Base-by-base conservation (phyloP, 306 rosid genomes). In the Quercus parvula region DNA sequence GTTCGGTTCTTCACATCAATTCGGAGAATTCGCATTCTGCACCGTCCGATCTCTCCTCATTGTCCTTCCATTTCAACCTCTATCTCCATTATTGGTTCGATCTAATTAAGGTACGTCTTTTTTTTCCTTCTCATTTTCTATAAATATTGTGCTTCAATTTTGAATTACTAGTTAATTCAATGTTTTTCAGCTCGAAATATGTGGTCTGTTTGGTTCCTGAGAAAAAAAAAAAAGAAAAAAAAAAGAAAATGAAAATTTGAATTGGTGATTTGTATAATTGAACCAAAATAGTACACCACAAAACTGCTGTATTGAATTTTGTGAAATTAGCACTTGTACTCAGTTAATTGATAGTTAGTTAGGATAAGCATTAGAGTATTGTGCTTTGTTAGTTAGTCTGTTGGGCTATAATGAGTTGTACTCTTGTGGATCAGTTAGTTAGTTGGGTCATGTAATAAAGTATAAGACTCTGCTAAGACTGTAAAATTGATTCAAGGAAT, bases 11-110 rank as follows among this genome's bases (percentile, higher is more conserved):
- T 62, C 57, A 13, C 56, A 58, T 52, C 41, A 44, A 31, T 62
- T 56, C 51, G 73, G 71, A n/a, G 70, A 73, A 77, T 82, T 71
- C 62, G 81, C 87, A 81, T 90, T 83, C 72, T 72, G 82, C 86
- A 81, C 91, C 90, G 84, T 79, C 85, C 81, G 63, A 58, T 79
- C 70, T 8, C 56, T 19, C 75, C 77, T 22, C 88, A 30, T 78
- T 74, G 70, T 41, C 59, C 15, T 55, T 72, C 73, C 81, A 38
- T 70, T 71, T 83, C 85, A 70, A 70, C 59, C 83, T 63, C 20
- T 9, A 71, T 31, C 79, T 73, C 35, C 28, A 64, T 15, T 24
- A 84, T 66, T 66, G 86, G 83, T 88, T 85, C 75, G 76, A 78
- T 75, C 86, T 58, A 62, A 54, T 24, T 24, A 24, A 24, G 54